Evolutionary conservation across 495 filamentous ascomycete species (phyloP), one percentile per base, ranked within the genome.

Genomic region (Penicillium dipodomyicola): DNA sequence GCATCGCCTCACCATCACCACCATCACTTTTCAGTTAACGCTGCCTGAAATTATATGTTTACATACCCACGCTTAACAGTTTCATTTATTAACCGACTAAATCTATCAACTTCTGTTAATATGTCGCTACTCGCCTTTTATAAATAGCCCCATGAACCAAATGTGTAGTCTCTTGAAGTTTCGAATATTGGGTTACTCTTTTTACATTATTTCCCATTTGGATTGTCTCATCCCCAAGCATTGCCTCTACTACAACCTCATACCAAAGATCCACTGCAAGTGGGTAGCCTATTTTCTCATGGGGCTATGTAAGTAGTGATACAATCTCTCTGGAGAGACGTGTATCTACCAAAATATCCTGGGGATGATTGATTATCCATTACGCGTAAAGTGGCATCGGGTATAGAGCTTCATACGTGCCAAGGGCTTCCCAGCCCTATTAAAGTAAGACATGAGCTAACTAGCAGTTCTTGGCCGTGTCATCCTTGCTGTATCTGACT

Each of bases 401-500:
- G 5, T 15, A 37, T 37, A n/a, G 4, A 39, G 35, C 35, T n/a
- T 39, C 15, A 39, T 39, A 39, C 15, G 15, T 39, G 15, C 35
- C n/a, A 39, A 14, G 15, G 35, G 35, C 7, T 12, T 29, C 6
- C 32, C 23, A 42, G 25, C 25, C 37, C 25, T 52, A 52, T 5
- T 3, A 43, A 15, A 20, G 5, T 12, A 5, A 42, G 14, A 20
- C 25, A 10, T n/a, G 11, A 27, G 15, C 15, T 29, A 30, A 14
- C 19, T 29, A 27, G n/a, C 35, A 19, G 1, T n/a, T 9, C 23
- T 40, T 32, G 23, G 35, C 23, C 11, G 1, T 30, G 23, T 1
- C 33, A 42, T 30, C 49, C 49, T 32, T 41, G 39, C 23, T 52
- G 23, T 30, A 52, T 52, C 8, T 41, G 49, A 11, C 35, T 27